phyloP scores from a whole-genome alignment of 805 yeast genomes.

The Brettanomyces bruxellensis region DNA sequence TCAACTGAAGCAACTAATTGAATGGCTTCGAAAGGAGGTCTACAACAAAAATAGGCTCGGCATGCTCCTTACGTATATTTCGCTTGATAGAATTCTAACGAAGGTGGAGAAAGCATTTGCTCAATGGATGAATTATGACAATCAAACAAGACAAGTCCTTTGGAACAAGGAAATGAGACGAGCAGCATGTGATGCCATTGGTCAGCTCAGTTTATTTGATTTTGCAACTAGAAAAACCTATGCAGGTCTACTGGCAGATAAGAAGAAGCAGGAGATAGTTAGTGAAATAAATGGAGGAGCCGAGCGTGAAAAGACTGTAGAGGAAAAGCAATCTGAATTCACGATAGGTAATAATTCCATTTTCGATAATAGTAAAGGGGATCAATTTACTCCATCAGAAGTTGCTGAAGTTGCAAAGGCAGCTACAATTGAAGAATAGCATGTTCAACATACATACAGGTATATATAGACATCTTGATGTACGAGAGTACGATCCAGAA shows the following conservation, averaged over 20 bases:
- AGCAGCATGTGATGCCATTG: slow-evolving; percentile 36
- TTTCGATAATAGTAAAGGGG: neutral
- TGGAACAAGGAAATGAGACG: slow-evolving; percentile 36
- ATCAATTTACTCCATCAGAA: slow-evolving; percentile 8
- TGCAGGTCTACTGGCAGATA: slow-evolving; percentile 20
- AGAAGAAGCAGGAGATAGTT: slow-evolving; percentile 9
- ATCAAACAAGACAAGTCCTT: slow-evolving; percentile 27
- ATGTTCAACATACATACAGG: too few species aligned
- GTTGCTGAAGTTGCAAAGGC: slow-evolving; percentile 27
- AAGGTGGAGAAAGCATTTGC: slow-evolving; percentile 31
- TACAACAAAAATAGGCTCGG: slow-evolving; percentile 3
- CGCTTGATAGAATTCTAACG: neutral
- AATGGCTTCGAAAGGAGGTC: slow-evolving; percentile 15
- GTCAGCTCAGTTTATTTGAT: slow-evolving; percentile 32
- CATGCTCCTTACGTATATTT: neutral
- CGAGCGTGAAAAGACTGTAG: neutral
- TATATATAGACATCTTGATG: too few species aligned
- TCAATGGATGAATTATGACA: slow-evolving; percentile 32
- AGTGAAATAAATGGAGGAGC: neutral
- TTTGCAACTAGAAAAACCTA: slow-evolving; percentile 33
- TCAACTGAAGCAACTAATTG: slow-evolving; percentile 27
- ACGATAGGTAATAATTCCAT: neutral
- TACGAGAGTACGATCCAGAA: too few species aligned
- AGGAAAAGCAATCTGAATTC: neutral
- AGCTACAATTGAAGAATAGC: slow-evolving; percentile 16